These are phyloP conservation scores for Kwoniella dendrophila DNA, from an alignment of 768 basidiomycete species.

Conservation along the genomic window DNA sequence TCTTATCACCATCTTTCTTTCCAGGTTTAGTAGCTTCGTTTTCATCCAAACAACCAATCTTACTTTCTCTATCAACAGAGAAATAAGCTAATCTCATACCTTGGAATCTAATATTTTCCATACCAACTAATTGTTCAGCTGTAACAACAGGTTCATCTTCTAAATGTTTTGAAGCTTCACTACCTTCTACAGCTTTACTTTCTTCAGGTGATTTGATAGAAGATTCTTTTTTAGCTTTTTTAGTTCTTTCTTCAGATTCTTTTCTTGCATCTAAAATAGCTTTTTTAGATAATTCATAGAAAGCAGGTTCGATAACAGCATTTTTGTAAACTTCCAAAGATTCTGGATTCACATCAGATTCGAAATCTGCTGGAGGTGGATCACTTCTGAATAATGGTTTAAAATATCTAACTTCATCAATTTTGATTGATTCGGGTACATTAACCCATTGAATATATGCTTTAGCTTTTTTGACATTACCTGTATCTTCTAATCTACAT, in stretches of 20 bases:
- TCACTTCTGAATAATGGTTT: constrained; percentile 92
- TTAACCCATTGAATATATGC: constrained; percentile 94
- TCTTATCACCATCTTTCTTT: constrained; percentile 69
- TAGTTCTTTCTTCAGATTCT: constrained; percentile 62
- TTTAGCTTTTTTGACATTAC: constrained; percentile 65
- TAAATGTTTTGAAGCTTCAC: constrained; percentile 24
- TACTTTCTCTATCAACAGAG: constrained; percentile 82
- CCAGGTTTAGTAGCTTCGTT: constrained; percentile 57
- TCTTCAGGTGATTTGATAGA: not conserved
- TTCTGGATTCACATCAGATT: constrained; percentile 76
- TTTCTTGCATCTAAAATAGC: constrained; percentile 67
- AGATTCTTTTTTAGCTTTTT: constrained; percentile 60
- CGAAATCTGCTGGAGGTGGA: constrained; percentile 80
- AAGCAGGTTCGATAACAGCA: constrained; percentile 84
- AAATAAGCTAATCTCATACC: constrained; percentile 95
- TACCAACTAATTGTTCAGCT: constrained; percentile 77
- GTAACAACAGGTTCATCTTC: constrained; percentile 69
- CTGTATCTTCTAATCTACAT: constrained; percentile 72
- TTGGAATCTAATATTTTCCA: constrained; percentile 94
- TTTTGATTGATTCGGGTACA: constrained; percentile 60
- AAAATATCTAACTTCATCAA: constrained; percentile 91
- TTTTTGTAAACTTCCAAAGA: constrained; percentile 77
- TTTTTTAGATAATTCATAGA: constrained; percentile 77
- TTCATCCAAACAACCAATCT: constrained; percentile 67
- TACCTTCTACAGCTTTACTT: constrained; percentile 22